Conservation (phyloP, 2,329 filamentous ascomycete species). For the Penicillium concentricum region DNA sequence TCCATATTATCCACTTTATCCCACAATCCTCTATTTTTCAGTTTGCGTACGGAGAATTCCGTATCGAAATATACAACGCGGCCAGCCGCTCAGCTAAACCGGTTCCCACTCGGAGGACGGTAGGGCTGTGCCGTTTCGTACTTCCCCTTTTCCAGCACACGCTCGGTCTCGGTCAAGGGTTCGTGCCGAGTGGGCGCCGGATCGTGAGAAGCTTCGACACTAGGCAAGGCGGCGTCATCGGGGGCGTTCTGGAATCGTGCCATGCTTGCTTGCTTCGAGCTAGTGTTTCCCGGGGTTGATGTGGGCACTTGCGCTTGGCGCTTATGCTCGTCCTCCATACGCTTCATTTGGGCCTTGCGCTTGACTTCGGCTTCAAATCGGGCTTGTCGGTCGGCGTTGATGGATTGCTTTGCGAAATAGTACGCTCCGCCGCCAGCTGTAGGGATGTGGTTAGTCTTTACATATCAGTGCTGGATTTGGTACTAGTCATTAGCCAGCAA, state of each 20-base stretch:
- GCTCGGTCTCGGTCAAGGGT: constrained; percentile 66
- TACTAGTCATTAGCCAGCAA: neutral
- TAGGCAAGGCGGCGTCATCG: constrained; percentile 62
- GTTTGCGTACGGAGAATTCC: neutral
- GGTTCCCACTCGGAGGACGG: constrained; percentile 76
- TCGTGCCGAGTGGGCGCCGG: constrained; percentile 84
- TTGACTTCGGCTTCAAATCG: constrained; percentile 70
- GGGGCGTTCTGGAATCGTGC: constrained; percentile 28
- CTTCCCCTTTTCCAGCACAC: constrained; percentile 76
- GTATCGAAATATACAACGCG: constrained; percentile 7
- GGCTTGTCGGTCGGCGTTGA: constrained; percentile 82
- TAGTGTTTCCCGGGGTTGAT: constrained; percentile 26
- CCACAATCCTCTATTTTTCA: neutral
- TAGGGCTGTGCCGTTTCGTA: constrained; percentile 80
- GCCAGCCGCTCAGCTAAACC: constrained; percentile 61
- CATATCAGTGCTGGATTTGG: no score
- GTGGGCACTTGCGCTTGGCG: constrained; percentile 27
- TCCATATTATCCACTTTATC: neutral
- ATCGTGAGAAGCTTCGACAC: constrained; percentile 70
- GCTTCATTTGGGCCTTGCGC: constrained; percentile 45
- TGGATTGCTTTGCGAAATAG: constrained; percentile 90
- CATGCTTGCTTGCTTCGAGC: constrained; percentile 37
- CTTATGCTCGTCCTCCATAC: constrained; percentile 37
- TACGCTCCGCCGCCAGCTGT: constrained; percentile 86
- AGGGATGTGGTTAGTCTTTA: constrained; percentile 6